phyloP scores from a whole-genome alignment of 176 grass and related monocot genomes.

The Eragrostis nindensis region DNA sequence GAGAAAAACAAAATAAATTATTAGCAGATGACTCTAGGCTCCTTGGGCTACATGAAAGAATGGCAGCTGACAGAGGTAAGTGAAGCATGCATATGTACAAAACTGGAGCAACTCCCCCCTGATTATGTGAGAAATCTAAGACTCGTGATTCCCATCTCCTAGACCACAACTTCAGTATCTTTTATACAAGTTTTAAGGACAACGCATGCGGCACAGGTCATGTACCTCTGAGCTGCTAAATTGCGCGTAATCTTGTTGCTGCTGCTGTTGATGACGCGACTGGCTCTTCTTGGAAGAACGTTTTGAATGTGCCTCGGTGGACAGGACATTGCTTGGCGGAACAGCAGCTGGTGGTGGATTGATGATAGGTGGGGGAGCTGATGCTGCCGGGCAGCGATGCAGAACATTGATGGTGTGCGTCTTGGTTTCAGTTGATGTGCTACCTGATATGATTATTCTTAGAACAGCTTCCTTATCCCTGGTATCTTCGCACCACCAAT shows the following conservation, averaged over 20 bases:
- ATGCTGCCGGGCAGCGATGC: conserved; percentile 62
- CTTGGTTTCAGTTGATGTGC: conserved; percentile 61
- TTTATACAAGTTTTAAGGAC: conserved; percentile 59
- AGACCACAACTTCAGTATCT: conserved; percentile 41
- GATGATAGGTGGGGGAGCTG: conserved; percentile 31
- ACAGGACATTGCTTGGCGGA: conserved; percentile 37
- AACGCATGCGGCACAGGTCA: conserved; percentile 69
- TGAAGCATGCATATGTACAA: conserved; percentile 82
- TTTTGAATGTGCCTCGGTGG: conserved; percentile 45
- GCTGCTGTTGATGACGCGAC: conserved; percentile 45
- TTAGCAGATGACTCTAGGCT: conserved; percentile 49
- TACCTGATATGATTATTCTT: conserved; percentile 64
- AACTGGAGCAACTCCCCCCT: conserved; percentile 47
- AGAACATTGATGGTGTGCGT: conserved; percentile 67
- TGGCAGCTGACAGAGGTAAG: conserved; percentile 43
- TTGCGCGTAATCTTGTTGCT: conserved; percentile 56
- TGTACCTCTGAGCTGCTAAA: conserved; percentile 58
- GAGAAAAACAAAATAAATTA: conserved; percentile 45
- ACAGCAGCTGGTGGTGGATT: background rate
- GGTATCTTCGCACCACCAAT: conserved; percentile 88
- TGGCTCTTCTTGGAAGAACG: conserved; percentile 66
- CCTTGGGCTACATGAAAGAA: conserved; percentile 48
- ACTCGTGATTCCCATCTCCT: conserved; percentile 39
- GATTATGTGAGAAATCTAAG: conserved; percentile 48
- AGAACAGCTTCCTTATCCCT: conserved; percentile 78